Evolutionary conservation across 2,329 filamentous ascomycete species (phyloP), one percentile per base, ranked within the genome.

Genomic region (Hypoxylon sp.): DNA sequence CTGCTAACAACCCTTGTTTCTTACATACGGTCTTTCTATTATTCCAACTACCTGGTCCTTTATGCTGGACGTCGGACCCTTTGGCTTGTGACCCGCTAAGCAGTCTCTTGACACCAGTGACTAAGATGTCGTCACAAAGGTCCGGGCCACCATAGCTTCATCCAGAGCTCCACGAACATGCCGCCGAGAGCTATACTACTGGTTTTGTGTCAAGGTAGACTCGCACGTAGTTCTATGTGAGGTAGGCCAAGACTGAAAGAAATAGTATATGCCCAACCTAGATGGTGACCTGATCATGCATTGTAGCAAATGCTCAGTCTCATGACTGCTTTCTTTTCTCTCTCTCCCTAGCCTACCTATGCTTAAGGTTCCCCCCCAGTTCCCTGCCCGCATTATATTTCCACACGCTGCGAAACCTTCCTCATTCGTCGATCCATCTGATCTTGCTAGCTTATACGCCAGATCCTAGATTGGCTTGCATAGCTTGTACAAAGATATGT

Each of bases 341-440:
- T 64, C 70, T 68, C 60, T 65, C 70, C 67, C 66, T 69, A 62
- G 55, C 55, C 67, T 69, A 68, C 55, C 67, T 69, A 67, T 71
- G 54, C 60, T 60, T 56, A 54, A 69, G 55, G 50, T 60, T 35
- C 50, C 46, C 70, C 55, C 57, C 65, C 48, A 71, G 68, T 62
- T 65, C 75, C 72, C 65, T 67, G 68, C 52, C 59, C 55, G 64
- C 65, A 63, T 64, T 70, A 68, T 71, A 64, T 63, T 67, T 65
- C 66, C 65, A 61, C 60, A 65, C 65, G 52, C 22, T 73, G 56
- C 53, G 70, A 76, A 76, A 77, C 75, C 75, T 77, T 77, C 75
- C 75, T 61, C 48, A 75, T 77, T 75, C 33, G 74, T 76, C 69
- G 52, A 71, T 42, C 70, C 73, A 75, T 75, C 70, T 74, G 75